Evolutionary conservation across 129 eudicot species (phyloP).

Genomic region (Escallonia rubra): DNA sequence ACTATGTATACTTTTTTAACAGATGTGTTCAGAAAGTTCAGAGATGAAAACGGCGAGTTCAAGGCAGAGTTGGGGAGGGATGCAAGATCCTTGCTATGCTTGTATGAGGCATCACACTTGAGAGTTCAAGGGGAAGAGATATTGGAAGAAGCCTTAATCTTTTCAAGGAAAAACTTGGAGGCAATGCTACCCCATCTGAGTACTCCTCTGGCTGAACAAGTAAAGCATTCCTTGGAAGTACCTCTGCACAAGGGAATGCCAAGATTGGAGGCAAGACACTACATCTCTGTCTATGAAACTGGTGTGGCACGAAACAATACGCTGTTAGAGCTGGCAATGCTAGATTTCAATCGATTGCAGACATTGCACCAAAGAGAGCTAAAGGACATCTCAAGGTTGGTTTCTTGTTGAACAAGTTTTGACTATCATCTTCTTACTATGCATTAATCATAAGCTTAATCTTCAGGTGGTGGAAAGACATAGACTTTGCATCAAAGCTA

Average conservation of each 20-base stretch:
- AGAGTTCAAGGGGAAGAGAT: slow-evolving; percentile 36
- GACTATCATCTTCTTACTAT: too few relatives aligned
- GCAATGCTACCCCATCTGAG: not conserved
- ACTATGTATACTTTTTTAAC: too few relatives aligned
- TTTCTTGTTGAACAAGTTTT: not conserved
- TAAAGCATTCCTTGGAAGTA: slow-evolving; percentile 29
- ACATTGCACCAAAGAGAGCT: slow-evolving; percentile 42
- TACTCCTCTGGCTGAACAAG: slow-evolving; percentile 16
- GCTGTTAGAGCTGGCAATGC: slow-evolving; percentile 36
- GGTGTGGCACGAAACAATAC: slow-evolving; percentile 14
- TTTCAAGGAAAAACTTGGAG: slow-evolving; percentile 16
- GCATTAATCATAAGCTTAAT: not conserved
- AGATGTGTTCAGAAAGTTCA: slow-evolving; percentile 27
- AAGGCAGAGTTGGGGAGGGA: slow-evolving; percentile 14
- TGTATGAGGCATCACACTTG: slow-evolving; percentile 47
- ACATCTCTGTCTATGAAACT: slow-evolving; percentile 34
- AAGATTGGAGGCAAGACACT: slow-evolving; percentile 32
- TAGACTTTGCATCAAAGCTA: slow-evolving; percentile 8
- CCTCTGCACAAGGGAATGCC: slow-evolving; percentile 28
- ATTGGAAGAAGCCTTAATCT: slow-evolving; percentile 33
- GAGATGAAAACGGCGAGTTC: not conserved
- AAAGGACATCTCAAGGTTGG: slow-evolving; percentile 24
- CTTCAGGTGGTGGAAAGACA: slow-evolving; percentile 30
- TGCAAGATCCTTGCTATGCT: slow-evolving; percentile 31
- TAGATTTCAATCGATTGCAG: slow-evolving; percentile 53